phyloP scores from a whole-genome alignment of 768 basidiomycete genomes.

The Termitomyces sp. region DNA sequence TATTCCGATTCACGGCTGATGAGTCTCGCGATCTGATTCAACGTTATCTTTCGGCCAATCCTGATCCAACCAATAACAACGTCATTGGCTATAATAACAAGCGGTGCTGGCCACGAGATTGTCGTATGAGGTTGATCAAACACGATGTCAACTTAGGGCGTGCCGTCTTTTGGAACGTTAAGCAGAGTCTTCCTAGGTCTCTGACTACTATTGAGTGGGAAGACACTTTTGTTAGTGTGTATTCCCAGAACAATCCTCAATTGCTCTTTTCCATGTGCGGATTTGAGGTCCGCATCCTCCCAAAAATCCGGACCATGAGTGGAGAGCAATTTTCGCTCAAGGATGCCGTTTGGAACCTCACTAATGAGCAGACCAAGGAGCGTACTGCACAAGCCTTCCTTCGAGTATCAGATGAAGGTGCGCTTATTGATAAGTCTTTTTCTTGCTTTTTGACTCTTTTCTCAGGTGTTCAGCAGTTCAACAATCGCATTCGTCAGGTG shows the following conservation, averaged over 20 bases:
- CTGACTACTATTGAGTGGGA: slow-evolving; percentile 99
- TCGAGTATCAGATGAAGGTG: slow-evolving; percentile 93
- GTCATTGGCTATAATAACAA: slow-evolving; percentile 99
- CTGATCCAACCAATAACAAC: slow-evolving; percentile 98
- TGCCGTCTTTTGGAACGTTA: slow-evolving; percentile 99
- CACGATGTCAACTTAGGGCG: slow-evolving; percentile 98
- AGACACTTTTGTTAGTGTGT: slow-evolving; percentile 95
- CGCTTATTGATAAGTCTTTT: neutral
- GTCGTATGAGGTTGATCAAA: slow-evolving; percentile 98
- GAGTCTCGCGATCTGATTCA: slow-evolving; percentile 97
- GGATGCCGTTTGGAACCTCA: slow-evolving; percentile 95
- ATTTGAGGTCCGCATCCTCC: slow-evolving; percentile 97
- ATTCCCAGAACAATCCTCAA: slow-evolving; percentile 96
- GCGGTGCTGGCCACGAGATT: slow-evolving; percentile 98
- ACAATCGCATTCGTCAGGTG: slow-evolving; percentile 94
- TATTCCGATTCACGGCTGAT: slow-evolving; percentile 97
- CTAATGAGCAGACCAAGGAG: slow-evolving; percentile 96
- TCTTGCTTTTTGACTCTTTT: slow-evolving; percentile 1
- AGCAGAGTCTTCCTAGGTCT: slow-evolving; percentile 91
- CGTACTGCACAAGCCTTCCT: slow-evolving; percentile 97
- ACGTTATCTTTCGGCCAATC: slow-evolving; percentile 94
- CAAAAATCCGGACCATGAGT: slow-evolving; percentile 91
- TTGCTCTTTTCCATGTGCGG: slow-evolving; percentile 97
- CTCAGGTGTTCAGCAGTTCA: slow-evolving; percentile 88
- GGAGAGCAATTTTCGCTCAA: slow-evolving; percentile 97